Percentiles rank a stretch among this genome's conserved stretches.
phyloP scores from a whole-genome alignment of 1,284 basidiomycete species.

The Rhizopogon hawkerae region DNA sequence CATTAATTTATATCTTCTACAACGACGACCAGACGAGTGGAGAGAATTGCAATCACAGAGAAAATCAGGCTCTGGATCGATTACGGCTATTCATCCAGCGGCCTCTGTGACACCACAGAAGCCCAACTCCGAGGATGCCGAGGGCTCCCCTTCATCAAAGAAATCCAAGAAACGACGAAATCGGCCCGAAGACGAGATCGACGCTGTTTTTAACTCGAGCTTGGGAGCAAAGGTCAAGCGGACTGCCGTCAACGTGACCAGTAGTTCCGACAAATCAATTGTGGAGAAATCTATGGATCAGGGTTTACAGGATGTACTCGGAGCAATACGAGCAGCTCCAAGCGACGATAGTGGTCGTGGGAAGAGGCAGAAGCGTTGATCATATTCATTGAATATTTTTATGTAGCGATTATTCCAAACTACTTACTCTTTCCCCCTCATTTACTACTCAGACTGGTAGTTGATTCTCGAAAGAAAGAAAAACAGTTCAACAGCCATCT shows the following conservation, averaged over 20 bases:
- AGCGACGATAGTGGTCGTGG: constrained; percentile 12
- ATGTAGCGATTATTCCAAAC: neutral
- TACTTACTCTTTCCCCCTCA: neutral
- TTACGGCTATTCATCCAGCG: neutral
- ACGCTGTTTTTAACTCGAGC: constrained; percentile 52
- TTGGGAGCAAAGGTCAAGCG: constrained; percentile 53
- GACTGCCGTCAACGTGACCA: constrained; percentile 16
- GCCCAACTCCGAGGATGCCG: neutral
- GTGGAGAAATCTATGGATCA: constrained; percentile 16
- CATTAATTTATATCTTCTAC: constrained; percentile 71
- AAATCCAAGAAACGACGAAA: constrained; percentile 25
- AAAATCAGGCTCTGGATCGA: constrained; percentile 10
- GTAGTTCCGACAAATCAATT: constrained; percentile 1
- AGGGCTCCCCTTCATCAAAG: neutral
- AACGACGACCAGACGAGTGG: constrained; percentile 79
- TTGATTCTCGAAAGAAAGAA: neutral
- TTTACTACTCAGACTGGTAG: neutral
- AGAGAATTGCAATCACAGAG: constrained; percentile 42
- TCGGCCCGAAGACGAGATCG: constrained; percentile 53
- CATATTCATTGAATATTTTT: too few species aligned
- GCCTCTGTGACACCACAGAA: neutral
- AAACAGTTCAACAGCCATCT: neutral
- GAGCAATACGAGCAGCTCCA: constrained; percentile 23
- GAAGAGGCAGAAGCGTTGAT: constrained; percentile 17
- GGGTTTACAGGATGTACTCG: constrained; percentile 27